Evolutionary conservation across 2,329 filamentous ascomycete genomes (phyloP), one percentile per base, ranked within the genome.

Genomic region (Fusarium duplospermum): DNA sequence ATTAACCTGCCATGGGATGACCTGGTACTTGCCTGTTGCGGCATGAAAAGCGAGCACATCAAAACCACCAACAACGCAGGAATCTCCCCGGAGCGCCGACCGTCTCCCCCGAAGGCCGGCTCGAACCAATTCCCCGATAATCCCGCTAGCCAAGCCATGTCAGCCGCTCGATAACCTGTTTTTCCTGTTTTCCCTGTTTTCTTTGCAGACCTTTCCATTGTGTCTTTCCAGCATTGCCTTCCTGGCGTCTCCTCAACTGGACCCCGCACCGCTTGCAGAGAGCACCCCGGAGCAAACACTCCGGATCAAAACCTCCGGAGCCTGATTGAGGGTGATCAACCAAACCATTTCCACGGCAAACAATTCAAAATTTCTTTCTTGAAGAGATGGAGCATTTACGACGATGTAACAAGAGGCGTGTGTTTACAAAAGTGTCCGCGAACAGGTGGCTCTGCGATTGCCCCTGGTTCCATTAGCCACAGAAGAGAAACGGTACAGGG

Each of bases 111-210:
- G 63, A 6, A 29, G 9, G 45, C n/a, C 11, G 47, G 61, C 14
- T 45, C n/a, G 20, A 47, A n/a, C 27, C 58, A 33, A 73, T 73
- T 71, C 47, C 71, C 71, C 13, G 61, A 61, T 69, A 72, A 75
- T 64, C 35, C 72, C 69, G 69, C 63, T 63, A 70, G 66, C 22
- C 66, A 70, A 75, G 50, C 66, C 54, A 54, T 62, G 59, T 50
- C 52, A 54, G 64, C 42, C 54, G n/a, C 36, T 45, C 36, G 13
- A 61, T 35, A 61, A 50, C 33, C 56, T 67, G 62, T 63, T 71
- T 71, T 71, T 9, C 35, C 8, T n/a, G 33, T 20, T n/a, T 59
- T 40, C 38, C 63, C 54, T 66, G 42, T 66, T 66, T 66, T 38
- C 35, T 54, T 22, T 24, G 35, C 59, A 67, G 63, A 50, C 62